phyloP scores from a whole-genome alignment of 257 asterid species.

The Fraxinus cuspidata region DNA sequence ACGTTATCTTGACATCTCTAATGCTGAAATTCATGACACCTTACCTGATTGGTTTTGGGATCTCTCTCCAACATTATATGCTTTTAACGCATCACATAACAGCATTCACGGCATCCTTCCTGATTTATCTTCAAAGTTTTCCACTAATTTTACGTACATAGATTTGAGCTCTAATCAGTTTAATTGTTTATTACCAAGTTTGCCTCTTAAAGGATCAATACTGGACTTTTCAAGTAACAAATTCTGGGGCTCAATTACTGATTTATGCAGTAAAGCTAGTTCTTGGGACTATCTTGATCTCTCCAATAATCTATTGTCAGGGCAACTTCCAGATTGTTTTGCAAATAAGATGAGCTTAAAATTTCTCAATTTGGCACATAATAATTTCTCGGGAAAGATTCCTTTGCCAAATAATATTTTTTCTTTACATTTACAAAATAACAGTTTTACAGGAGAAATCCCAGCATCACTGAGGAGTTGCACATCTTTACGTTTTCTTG shows the following conservation, averaged over 20 bases:
- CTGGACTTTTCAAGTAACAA: slow-evolving; percentile 9
- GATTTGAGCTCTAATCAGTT: slow-evolving; percentile 17
- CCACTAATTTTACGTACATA: background rate
- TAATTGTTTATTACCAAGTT: background rate
- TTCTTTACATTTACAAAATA: slow-evolving; percentile 10
- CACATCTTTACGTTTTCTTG: background rate
- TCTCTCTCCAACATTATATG: background rate
- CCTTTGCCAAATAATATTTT: background rate
- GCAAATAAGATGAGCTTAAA: background rate
- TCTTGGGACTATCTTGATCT: slow-evolving; percentile 13
- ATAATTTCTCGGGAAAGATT: slow-evolving; percentile 19
- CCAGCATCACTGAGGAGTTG: slow-evolving; percentile 27
- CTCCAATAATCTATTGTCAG: slow-evolving; percentile 16
- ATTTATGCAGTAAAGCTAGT: background rate
- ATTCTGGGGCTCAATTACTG: slow-evolving; percentile 9
- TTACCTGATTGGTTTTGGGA: slow-evolving; percentile 25
- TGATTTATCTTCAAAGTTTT: background rate
- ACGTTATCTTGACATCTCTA: slow-evolving; percentile 8
- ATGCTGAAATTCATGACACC: slow-evolving; percentile 19
- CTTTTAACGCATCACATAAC: slow-evolving; percentile 15
- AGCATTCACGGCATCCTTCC: slow-evolving; percentile 7
- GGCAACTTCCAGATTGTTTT: slow-evolving; percentile 21
- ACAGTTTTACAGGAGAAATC: slow-evolving; percentile 20
- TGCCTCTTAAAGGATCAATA: background rate
- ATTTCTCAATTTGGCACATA: slow-evolving; percentile 7